Percentiles rank a stretch among this genome's conserved stretches.
These are phyloP conservation scores for Penicillium salamii DNA, from an alignment of 495 filamentous ascomycete genomes.

Conservation along the genomic window DNA sequence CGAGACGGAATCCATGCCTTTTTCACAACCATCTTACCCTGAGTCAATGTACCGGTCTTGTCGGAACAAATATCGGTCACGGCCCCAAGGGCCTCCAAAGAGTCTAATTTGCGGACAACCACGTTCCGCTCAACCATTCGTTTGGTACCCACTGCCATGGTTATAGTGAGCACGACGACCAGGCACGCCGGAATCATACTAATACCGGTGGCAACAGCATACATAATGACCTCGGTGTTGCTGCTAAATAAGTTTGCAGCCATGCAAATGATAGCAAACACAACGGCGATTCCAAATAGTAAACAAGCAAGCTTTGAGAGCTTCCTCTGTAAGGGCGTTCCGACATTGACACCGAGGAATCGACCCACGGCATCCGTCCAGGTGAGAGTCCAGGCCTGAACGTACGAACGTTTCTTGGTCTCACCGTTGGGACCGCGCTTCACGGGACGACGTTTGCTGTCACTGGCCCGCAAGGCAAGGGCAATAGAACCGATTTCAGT, in stretches of 20 bases:
- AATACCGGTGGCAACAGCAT: slow-evolving; percentile 58
- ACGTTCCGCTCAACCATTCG: slow-evolving; percentile 63
- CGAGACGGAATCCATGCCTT: slow-evolving; percentile 65
- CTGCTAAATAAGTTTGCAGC: slow-evolving; percentile 50
- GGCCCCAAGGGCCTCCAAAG: slow-evolving; percentile 77
- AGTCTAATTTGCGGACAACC: slow-evolving; percentile 61
- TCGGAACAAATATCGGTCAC: slow-evolving; percentile 91
- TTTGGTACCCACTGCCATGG: slow-evolving; percentile 60
- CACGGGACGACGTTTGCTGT: slow-evolving; percentile 33
- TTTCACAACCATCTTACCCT: slow-evolving; percentile 77
- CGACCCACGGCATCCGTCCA: slow-evolving; percentile 56
- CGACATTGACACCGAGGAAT: slow-evolving; percentile 60
- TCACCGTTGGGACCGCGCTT: slow-evolving; percentile 47
- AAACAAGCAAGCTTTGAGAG: slow-evolving; percentile 61
- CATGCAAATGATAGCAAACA: slow-evolving; percentile 59
- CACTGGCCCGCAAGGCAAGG: slow-evolving; percentile 44
- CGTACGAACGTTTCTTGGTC: slow-evolving; percentile 53
- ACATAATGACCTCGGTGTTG: slow-evolving; percentile 54
- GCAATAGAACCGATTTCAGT: slow-evolving; percentile 66
- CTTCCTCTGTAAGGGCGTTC: slow-evolving; percentile 59
- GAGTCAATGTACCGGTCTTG: slow-evolving; percentile 77
- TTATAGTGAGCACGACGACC: slow-evolving; percentile 63
- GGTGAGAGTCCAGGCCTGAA: slow-evolving; percentile 58
- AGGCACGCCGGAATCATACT: slow-evolving; percentile 61
- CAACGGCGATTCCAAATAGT: slow-evolving; percentile 56